phyloP scores from a whole-genome alignment of 2,329 filamentous ascomycete genomes.

The Botrytis cinerea region DNA sequence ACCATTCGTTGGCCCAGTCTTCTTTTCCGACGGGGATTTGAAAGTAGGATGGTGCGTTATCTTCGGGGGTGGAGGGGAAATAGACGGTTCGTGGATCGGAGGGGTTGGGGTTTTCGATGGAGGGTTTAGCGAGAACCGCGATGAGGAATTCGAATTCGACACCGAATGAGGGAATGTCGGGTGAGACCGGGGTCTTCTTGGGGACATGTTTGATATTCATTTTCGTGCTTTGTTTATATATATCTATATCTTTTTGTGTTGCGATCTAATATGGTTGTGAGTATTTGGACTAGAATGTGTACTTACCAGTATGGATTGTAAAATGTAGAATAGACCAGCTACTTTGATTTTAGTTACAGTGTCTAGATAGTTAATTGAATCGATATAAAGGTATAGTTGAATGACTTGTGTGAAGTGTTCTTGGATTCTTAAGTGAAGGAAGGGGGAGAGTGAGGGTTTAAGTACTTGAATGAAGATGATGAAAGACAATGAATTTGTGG shows the following conservation, averaged over 20 bases:
- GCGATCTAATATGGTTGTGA: neutral
- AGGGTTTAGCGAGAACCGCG: conserved; percentile 4
- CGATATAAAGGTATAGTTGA: neutral
- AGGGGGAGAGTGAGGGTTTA: neutral
- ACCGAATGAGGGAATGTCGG: conserved; percentile 32
- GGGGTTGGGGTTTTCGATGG: neutral
- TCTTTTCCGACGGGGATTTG: neutral
- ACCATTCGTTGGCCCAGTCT: conserved; percentile 7
- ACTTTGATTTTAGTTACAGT: neutral
- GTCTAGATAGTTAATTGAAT: neutral
- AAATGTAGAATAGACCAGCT: conserved; percentile 4
- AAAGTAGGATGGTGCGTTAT: neutral
- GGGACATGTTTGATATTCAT: neutral
- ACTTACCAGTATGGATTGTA: neutral
- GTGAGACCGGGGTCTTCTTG: neutral
- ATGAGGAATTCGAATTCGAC: conserved; percentile 35
- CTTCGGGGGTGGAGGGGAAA: neutral
- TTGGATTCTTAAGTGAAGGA: neutral
- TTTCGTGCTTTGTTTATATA: neutral
- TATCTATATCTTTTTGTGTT: neutral
- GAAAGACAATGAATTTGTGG: neutral
- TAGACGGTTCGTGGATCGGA: neutral
- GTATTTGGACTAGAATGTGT: neutral
- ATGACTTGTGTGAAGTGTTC: neutral
- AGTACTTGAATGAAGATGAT: neutral